Evolutionary conservation across 768 basidiomycete genomes (phyloP), one percentile per base, ranked within the genome.

Genomic region (Cystobasidium onofrii): DNA sequence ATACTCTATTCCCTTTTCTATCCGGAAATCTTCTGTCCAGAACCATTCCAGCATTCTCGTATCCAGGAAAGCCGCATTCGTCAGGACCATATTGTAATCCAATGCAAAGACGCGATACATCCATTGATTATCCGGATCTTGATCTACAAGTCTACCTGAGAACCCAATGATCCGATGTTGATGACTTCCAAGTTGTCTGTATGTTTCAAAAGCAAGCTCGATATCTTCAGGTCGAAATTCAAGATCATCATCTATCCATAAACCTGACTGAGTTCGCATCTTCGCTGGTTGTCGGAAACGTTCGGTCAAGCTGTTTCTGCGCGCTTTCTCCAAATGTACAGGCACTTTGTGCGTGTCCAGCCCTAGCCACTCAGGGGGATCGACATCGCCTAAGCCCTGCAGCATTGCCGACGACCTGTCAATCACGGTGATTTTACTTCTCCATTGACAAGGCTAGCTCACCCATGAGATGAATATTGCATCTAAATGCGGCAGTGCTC

Each of bases 41-140:
- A 71, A 71, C 69, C 69, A 71, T 36, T 55, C 69, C 31, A 71
- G 54, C 69, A 71, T 71, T 36, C n/a, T 55, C 36, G 50, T 71
- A 27, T 71, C 69, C 31, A 71, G 25, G 55, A 71, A 71, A 57
- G 69, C 69, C 4, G 50, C 55, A 31, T 71, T 71, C 15, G 69
- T 71, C 25, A 71, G 34, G 4, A 71, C 41, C 54, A 71, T 55
- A 18, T 31, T 41, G 41, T 71, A 71, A n/a, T 44, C 55, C 31
- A 60, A 44, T 31, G 15, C 29, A 25, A 39, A 60, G 33, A 71
- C 17, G 6, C 33, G 52, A 34, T 71, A 71, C 31, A 15, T 31
- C 54, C 54, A 57, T n/a, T 71, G 50, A 9, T 44, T 54, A 10
- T 7, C 33, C 10, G 10, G 29, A 17, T 57, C 34, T 55, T 36